Percentiles rank a stretch among this genome's conserved stretches.
Evolutionary conservation across 805 yeast species (phyloP).

Genomic region (Danielia oregonensis): DNA sequence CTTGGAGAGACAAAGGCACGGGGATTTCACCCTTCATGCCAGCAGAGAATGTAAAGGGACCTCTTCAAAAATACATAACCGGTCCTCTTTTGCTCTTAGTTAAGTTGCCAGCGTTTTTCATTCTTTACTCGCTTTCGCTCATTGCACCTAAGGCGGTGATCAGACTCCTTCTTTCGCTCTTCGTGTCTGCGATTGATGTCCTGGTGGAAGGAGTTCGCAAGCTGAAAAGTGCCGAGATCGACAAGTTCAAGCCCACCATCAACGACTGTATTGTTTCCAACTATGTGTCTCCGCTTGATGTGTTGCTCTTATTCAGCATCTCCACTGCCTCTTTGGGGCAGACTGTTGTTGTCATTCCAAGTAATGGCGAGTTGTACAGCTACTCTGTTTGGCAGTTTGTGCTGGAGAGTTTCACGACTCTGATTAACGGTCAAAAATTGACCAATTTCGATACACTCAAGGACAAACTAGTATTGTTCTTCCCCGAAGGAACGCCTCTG

Average conservation of each 20-base stretch:
- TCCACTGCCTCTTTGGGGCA: constrained; percentile 20
- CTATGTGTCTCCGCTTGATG: constrained; percentile 57
- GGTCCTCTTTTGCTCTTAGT: constrained; percentile 15
- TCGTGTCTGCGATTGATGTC: constrained; percentile 36
- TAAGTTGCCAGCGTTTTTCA: constrained; percentile 28
- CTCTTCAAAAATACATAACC: constrained; percentile 7
- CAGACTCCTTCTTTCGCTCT: constrained; percentile 18
- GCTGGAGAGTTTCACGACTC: constrained; percentile 9
- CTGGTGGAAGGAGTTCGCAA: constrained; percentile 49
- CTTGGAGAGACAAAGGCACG: constrained; percentile 85
- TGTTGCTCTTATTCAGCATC: constrained; percentile 32
- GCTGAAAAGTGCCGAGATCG: constrained; percentile 32
- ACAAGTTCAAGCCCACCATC: constrained; percentile 30
- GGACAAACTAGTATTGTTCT: constrained; percentile 49
- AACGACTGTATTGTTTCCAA: constrained; percentile 56
- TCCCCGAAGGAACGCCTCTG: constrained; percentile 82
- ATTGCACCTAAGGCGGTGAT: constrained; percentile 16
- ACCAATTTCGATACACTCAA: constrained; percentile 22
- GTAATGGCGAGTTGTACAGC: constrained; percentile 26
- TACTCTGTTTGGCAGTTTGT: constrained; percentile 28
- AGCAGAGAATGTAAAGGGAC: constrained; percentile 20
- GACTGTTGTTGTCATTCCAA: constrained; percentile 38
- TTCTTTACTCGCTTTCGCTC: constrained; percentile 17
- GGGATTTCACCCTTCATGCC: constrained; percentile 93
- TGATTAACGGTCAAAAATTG: constrained; percentile 10